Conservation (phyloP, 108 stramenopile genomes). For the Cyclotella cryptica region DNA sequence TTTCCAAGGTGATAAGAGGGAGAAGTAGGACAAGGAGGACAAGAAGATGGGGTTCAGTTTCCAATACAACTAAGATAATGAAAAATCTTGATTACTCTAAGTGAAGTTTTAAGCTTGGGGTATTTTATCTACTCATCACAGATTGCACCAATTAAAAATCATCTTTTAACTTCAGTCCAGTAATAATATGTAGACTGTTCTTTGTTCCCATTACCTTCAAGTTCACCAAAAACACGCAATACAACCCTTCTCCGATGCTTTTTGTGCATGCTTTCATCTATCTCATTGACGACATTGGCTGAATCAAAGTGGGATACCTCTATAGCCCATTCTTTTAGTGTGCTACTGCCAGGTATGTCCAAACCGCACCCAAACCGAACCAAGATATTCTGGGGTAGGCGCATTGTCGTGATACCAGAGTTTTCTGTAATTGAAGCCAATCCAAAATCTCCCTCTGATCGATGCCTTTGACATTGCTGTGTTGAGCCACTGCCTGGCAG, state of each 20-base stretch:
- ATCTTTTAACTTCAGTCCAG: not conserved
- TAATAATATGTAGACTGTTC: not conserved
- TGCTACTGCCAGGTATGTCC: not conserved
- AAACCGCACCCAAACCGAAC: conserved; percentile 21
- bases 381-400: conserved; percentile 32
- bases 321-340: conserved; percentile 1
- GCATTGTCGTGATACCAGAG: conserved; percentile 6
- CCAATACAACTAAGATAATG: too few relatives aligned
- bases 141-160: not conserved
- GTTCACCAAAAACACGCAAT: conserved; percentile 10
- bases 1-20: too few relatives aligned
- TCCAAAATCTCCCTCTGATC: conserved; percentile 7
- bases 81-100: too few relatives aligned
- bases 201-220: too few relatives aligned
- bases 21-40: too few relatives aligned
- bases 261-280: not conserved
- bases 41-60: too few relatives aligned
- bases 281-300: not conserved
- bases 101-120: too few relatives aligned
- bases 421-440: not conserved
- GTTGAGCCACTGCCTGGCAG: not conserved
- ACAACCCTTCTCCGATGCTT: conserved; percentile 7
- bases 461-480: not conserved
- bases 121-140: too few relatives aligned
- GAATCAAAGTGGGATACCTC: conserved; percentile 30